Conservation (phyloP, 1,284 basidiomycete species). For the Microbotryomycetes sp. region DNA sequence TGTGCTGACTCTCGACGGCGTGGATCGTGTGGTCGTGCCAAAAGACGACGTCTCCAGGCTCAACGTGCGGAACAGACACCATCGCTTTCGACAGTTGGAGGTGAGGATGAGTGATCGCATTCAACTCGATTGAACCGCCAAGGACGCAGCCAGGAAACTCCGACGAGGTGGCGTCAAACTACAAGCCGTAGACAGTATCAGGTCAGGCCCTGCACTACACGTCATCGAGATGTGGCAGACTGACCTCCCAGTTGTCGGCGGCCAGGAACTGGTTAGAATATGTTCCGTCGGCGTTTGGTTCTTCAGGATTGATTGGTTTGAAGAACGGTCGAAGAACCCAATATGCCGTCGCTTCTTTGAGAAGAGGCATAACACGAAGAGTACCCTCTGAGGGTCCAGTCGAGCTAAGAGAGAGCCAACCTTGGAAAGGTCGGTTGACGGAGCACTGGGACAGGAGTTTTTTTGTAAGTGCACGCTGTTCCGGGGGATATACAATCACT, state of each 20-base stretch:
- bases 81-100: slow-evolving; percentile 58
- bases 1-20: slow-evolving; percentile 59
- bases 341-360: slow-evolving; percentile 67
- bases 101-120: slow-evolving; percentile 60
- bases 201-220: background rate
- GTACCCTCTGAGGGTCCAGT: slow-evolving; percentile 65
- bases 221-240: no score
- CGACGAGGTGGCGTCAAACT: background rate
- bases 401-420: slow-evolving; percentile 54
- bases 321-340: slow-evolving; percentile 70
- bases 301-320: slow-evolving; percentile 38
- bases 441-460: no score
- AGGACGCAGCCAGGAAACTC: slow-evolving; percentile 39
- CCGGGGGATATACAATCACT: no score
- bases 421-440: slow-evolving; percentile 70
- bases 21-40: slow-evolving; percentile 73
- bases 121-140: slow-evolving; percentile 59
- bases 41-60: slow-evolving; percentile 68
- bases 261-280: slow-evolving; percentile 42
- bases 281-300: slow-evolving; percentile 5
- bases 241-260: slow-evolving; percentile 51
- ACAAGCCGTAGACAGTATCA: background rate
- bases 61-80: slow-evolving; percentile 56
- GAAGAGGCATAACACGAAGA: slow-evolving; percentile 64
- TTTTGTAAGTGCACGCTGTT: no score